Percentiles rank a stretch among this genome's conserved stretches.
Conservation (phyloP, 2,329 filamentous ascomycete genomes). For the Penicillium sp. region DNA sequence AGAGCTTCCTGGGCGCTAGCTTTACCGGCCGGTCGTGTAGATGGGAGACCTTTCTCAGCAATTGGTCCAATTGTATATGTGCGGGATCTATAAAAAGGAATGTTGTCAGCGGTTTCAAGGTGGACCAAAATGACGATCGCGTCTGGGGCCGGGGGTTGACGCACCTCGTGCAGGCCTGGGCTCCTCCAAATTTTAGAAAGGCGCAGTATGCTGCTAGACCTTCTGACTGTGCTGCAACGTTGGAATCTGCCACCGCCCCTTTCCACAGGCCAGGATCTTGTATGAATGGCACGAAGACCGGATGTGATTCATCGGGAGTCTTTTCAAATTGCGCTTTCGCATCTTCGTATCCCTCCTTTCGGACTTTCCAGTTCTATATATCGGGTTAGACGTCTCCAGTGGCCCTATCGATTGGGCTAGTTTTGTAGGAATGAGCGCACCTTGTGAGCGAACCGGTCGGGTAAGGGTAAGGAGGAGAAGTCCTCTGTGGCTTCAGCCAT, state of each 20-base stretch:
- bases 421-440: slow-evolving; percentile 22
- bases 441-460: slow-evolving; percentile 46
- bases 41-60: slow-evolving; percentile 86
- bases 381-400: slow-evolving; percentile 21
- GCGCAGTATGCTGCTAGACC: slow-evolving; percentile 82
- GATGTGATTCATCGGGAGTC: slow-evolving; percentile 79
- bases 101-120: background rate
- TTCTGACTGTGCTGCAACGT: slow-evolving; percentile 95
- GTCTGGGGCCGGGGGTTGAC: slow-evolving; percentile 13
- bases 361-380: slow-evolving; percentile 83
- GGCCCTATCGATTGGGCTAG: background rate
- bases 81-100: slow-evolving; percentile 59
- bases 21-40: slow-evolving; percentile 85
- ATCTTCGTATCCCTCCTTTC: slow-evolving; percentile 92
- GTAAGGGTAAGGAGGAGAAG: slow-evolving; percentile 43
- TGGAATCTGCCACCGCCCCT: slow-evolving; percentile 85
- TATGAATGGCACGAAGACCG: slow-evolving; percentile 82
- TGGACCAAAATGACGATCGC: background rate
- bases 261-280: slow-evolving; percentile 88
- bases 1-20: slow-evolving; percentile 81
- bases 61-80: slow-evolving; percentile 72
- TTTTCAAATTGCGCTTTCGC: slow-evolving; percentile 81
- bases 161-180: slow-evolving; percentile 70
- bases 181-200: slow-evolving; percentile 87
- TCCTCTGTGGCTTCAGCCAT: slow-evolving; percentile 47